phyloP scores from a whole-genome alignment of 306 rosid genomes.

The Leucaena leucocephala region DNA sequence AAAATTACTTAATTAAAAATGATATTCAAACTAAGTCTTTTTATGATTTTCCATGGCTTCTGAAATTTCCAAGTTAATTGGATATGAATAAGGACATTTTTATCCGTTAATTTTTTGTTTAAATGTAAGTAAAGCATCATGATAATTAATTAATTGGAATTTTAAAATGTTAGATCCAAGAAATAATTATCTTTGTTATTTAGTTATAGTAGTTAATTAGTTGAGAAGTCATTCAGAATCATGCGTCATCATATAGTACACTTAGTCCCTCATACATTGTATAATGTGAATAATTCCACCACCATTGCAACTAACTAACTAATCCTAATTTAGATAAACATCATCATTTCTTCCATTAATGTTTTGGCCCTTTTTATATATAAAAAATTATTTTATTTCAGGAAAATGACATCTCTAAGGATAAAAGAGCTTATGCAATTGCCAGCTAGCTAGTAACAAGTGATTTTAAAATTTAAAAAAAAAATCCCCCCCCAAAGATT shows the following conservation, averaged over 20 bases:
- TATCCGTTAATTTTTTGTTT: neutral
- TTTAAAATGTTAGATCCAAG: neutral
- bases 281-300: neutral
- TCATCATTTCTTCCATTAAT: neutral
- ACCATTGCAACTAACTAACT: neutral
- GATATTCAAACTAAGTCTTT: neutral
- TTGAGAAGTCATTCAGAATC: conserved; percentile 14
- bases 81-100: neutral
- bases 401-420: neutral
- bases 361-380: neutral
- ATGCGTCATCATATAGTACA: neutral
- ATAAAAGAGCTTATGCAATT: neutral
- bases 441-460: neutral
- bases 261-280: conserved; percentile 26
- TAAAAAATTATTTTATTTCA: neutral
- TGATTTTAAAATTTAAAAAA: neutral
- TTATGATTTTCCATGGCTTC: neutral
- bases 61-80: too few relatives aligned
- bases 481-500: neutral
- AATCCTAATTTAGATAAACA: neutral
- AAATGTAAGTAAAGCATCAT: neutral
- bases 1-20: neutral
- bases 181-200: neutral
- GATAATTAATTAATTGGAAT: neutral
- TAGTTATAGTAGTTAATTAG: neutral